phyloP scores from a whole-genome alignment of 2,329 filamentous ascomycete species.

The Aspergillus unguis region DNA sequence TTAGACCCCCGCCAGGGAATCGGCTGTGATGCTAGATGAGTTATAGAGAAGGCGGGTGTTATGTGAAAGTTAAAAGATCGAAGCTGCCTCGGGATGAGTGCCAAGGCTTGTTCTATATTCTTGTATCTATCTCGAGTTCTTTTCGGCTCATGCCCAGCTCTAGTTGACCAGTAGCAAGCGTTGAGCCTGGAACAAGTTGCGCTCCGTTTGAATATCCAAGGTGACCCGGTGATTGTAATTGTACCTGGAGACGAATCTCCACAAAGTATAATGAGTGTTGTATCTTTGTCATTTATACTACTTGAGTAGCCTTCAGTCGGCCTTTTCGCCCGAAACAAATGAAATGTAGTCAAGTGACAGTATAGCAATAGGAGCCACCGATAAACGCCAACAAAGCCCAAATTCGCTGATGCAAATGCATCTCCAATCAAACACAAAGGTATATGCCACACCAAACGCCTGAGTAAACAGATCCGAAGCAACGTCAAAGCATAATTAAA shows the following conservation, averaged over 20 bases:
- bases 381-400: conserved; percentile 3
- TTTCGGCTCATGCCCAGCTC: neutral
- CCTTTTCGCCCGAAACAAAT: too few species aligned
- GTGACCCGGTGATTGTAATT: neutral
- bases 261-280: neutral
- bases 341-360: neutral
- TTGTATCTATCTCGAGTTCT: neutral
- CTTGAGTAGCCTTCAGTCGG: neutral
- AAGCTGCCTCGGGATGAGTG: neutral
- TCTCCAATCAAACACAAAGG: neutral
- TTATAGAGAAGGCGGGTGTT: neutral
- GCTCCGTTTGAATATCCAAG: neutral
- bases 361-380: neutral
- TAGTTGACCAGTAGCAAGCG: too few species aligned
- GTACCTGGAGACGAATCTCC: neutral
- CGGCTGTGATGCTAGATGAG: conserved; percentile 53
- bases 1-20: conserved; percentile 76
- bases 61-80: too few species aligned
- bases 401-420: neutral
- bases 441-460: conserved; percentile 1
- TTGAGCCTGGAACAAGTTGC: neutral
- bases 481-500: neutral
- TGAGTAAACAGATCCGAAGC: neutral
- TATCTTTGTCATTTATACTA: neutral
- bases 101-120: conserved; percentile 7